Evolutionary conservation across 208 protist species (phyloP), one percentile per base, ranked within the genome.

Genomic region (Endotrypanum monterogeii): DNA sequence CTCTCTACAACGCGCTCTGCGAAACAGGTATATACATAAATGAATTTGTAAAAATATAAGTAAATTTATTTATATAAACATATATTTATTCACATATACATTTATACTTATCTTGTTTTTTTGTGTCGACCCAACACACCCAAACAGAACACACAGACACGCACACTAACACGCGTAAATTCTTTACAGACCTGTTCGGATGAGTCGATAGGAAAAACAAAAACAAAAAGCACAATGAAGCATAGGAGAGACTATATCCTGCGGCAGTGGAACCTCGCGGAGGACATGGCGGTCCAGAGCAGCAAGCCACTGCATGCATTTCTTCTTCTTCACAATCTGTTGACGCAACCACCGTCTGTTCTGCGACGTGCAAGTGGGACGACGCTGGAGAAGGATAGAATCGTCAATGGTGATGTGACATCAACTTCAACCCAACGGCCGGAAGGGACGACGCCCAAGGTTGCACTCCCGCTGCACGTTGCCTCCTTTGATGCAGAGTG

Each of bases 241-340:
- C 67, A 79, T 16, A 55, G 67, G 0, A 44, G 76, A n/a, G 18
- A 58, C 20, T 65, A 70, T 20, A 46, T 80, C 11, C 60, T 55
- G 44, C 68, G 78, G 14, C 57, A 79, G 52, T 84, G 84, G 67
- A 67, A 51, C 14, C 75, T 84, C 11, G 80, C 88, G 18, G 88
- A 93, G 67, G 83, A 86, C 18, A 75, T 93, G n/a, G 78, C 76
- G 51, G 68, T 74, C 1, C 70, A 73, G 5, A 56, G 74, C 4
- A 76, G 84, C 25, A 74, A 93, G 77, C 73, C 69, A 3, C 78
- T 87, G 0, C 80, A 89, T 30, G 88, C 81, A 8, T 90, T 93
- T 62, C 76, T 85, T n/a, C 51, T 80, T 1, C 73, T 85, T 0
- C 71, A 80, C 32, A 32, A 78, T 30, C n/a, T 76, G 18, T 67